Percentiles rank a stretch among this genome's conserved stretches.
These are phyloP conservation scores for Lichtheimia ornata DNA, from an alignment of 371 early-diverging fungal genomes.

Conservation along the genomic window DNA sequence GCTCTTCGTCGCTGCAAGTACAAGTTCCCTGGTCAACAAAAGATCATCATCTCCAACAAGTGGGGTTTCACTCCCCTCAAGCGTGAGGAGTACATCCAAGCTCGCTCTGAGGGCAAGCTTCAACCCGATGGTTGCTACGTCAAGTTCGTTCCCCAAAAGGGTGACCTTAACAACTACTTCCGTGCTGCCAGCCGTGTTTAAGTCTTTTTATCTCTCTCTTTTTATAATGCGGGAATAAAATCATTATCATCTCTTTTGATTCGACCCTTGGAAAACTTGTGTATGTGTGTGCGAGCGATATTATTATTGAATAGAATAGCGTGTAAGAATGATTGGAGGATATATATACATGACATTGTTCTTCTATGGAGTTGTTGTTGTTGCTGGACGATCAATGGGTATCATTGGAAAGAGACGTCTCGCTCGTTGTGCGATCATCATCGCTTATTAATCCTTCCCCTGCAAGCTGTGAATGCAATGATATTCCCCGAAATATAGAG, in stretches of 20 bases:
- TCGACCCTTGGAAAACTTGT: neutral
- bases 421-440: conserved; percentile 4
- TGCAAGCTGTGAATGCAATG: conserved; percentile 21
- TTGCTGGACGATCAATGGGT: neutral
- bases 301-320: neutral
- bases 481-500: conserved; percentile 14
- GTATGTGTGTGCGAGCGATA: neutral
- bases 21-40: conserved; percentile 99
- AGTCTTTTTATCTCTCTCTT: conserved; percentile 10
- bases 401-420: neutral
- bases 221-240: neutral
- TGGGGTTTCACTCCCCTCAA: conserved; percentile 99
- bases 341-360: neutral
- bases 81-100: conserved; percentile 90
- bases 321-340: neutral
- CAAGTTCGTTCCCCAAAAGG: conserved; percentile 93
- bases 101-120: conserved; percentile 79
- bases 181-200: conserved; percentile 33
- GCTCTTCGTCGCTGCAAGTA: conserved; percentile 97
- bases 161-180: conserved; percentile 76
- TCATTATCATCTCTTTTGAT: neutral
- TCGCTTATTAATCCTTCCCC: conserved; percentile 10
- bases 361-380: neutral
- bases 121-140: conserved; percentile 97
- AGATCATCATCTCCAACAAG: conserved; percentile 98